Evolutionary conservation across 345 rosid genomes (phyloP).

Genomic region (Sapria himalayana): DNA sequence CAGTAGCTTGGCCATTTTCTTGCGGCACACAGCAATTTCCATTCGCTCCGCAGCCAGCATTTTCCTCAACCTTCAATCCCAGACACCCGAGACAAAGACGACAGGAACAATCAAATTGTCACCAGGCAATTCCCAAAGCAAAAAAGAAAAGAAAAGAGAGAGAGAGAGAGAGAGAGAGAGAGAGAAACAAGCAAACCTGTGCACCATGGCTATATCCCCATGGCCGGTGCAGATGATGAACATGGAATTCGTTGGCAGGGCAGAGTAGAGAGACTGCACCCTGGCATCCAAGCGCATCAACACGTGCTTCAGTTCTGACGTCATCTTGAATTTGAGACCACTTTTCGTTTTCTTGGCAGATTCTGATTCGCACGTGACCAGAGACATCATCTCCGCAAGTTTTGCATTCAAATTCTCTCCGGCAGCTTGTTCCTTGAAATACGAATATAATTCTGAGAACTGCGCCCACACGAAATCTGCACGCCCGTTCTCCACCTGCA

Average conservation of each 20-base stretch:
- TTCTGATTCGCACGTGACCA: constrained; percentile 48
- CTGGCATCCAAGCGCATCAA: constrained; percentile 31
- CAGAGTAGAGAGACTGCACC: constrained; percentile 24
- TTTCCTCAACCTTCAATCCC: constrained; percentile 47
- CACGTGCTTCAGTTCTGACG: constrained; percentile 45
- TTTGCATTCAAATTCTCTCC: constrained; percentile 35
- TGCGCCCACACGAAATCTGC: constrained; percentile 77
- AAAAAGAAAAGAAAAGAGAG: not conserved
- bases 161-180: not conserved
- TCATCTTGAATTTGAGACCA: constrained; percentile 17
- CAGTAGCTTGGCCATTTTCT: constrained; percentile 56
- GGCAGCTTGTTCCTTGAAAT: constrained; percentile 40
- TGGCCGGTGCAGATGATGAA: constrained; percentile 88
- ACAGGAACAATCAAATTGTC: constrained; percentile 4
- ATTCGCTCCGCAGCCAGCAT: constrained; percentile 42
- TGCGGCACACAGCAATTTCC: constrained; percentile 30
- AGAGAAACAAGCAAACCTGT: constrained; percentile 27
- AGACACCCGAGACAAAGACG: constrained; percentile 3
- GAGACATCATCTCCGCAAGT: constrained; percentile 59
- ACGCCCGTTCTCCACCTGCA: constrained; percentile 46
- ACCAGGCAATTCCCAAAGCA: not conserved
- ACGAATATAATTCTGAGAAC: constrained; percentile 56
- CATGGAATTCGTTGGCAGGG: constrained; percentile 68
- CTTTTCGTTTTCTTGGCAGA: constrained; percentile 18
- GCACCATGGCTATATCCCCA: constrained; percentile 71